These are phyloP conservation scores for Amanita pseudoporphyria DNA, from an alignment of 768 basidiomycete genomes.

Conservation along the genomic window DNA sequence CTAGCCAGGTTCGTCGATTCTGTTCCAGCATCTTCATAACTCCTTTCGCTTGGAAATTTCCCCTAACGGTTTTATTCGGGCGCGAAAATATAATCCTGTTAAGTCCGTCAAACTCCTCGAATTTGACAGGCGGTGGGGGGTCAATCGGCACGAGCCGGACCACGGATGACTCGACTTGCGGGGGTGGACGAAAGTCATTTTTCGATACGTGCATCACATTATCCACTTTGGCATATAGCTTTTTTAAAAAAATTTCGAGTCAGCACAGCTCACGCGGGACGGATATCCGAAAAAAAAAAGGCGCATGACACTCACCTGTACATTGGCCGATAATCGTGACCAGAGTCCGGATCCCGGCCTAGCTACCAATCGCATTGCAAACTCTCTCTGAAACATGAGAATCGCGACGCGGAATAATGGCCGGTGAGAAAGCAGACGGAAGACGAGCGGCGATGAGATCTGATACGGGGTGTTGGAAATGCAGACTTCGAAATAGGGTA, in stretches of 20 bases:
- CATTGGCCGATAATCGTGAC: constrained; percentile 94
- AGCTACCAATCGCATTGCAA: constrained; percentile 87
- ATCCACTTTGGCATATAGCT: constrained; percentile 91
- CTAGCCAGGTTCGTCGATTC: constrained; percentile 90
- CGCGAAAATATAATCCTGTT: constrained; percentile 84
- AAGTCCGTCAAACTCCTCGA: constrained; percentile 97
- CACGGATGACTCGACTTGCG: constrained; percentile 89
- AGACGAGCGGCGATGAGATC: constrained; percentile 96
- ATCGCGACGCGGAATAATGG: constrained; percentile 91
- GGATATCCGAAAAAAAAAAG: no score
- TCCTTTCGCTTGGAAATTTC: constrained; percentile 88
- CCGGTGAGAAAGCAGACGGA: constrained; percentile 92
- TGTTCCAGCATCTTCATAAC: constrained; percentile 91
- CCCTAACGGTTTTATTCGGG: constrained; percentile 84
- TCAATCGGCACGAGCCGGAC: constrained; percentile 87
- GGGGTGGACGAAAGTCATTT: constrained; percentile 95
- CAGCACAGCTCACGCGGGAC: background rate
- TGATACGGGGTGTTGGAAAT: constrained; percentile 99
- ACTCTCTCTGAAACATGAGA: constrained; percentile 99
- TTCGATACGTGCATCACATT: constrained; percentile 94
- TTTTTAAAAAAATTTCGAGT: background rate
- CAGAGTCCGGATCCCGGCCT: constrained; percentile 76
- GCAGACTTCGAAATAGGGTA: constrained; percentile 98
- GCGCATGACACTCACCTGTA: constrained; percentile 47
- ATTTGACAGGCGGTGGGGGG: constrained; percentile 91